A percentile compares a stretch with the other conserved stretches of the same genome.
These are phyloP conservation scores for Fusarium pseudonygamai DNA, from an alignment of 2,329 filamentous ascomycete species.

Conservation along the genomic window DNA sequence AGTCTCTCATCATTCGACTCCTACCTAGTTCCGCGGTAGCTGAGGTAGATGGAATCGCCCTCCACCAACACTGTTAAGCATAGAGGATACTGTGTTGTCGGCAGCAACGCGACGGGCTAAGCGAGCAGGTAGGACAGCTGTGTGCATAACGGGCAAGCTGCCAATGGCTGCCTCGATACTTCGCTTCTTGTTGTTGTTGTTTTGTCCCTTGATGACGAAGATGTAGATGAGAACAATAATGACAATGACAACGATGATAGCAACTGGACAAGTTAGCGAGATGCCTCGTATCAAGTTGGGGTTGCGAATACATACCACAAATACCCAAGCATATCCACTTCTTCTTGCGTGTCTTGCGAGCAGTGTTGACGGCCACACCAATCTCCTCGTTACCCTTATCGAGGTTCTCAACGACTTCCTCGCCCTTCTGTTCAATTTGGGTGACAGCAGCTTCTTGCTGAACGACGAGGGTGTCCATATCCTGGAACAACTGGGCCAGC, in stretches of 20 bases:
- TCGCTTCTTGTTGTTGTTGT: slow-evolving; percentile 46
- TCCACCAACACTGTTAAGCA: slow-evolving; percentile 28
- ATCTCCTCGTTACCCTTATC: slow-evolving; percentile 88
- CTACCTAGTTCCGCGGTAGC: slow-evolving; percentile 31
- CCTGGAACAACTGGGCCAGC: slow-evolving; percentile 86
- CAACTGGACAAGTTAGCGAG: slow-evolving; percentile 53
- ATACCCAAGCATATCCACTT: slow-evolving; percentile 97
- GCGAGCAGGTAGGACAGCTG: slow-evolving; percentile 27
- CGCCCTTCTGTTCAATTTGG: slow-evolving; percentile 86
- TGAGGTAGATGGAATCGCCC: slow-evolving; percentile 41
- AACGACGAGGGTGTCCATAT: slow-evolving; percentile 85
- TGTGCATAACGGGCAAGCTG: slow-evolving; percentile 38
- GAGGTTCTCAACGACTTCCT: slow-evolving; percentile 86
- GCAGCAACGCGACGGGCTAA: slow-evolving; percentile 24
- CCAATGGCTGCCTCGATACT: slow-evolving; percentile 39
- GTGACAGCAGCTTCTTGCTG: slow-evolving; percentile 85
- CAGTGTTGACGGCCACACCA: slow-evolving; percentile 81
- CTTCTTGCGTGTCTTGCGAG: slow-evolving; percentile 83
- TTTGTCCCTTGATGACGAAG: slow-evolving; percentile 50
- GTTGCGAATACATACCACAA: slow-evolving; percentile 56
- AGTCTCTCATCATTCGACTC: background rate
- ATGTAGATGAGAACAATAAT: slow-evolving; percentile 62
- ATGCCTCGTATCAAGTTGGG: background rate
- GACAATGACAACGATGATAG: slow-evolving; percentile 62
- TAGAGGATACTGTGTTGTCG: slow-evolving; percentile 1